Conservation (phyloP, 2,329 filamentous ascomycete genomes). For the Chalaropsis thielavioides region DNA sequence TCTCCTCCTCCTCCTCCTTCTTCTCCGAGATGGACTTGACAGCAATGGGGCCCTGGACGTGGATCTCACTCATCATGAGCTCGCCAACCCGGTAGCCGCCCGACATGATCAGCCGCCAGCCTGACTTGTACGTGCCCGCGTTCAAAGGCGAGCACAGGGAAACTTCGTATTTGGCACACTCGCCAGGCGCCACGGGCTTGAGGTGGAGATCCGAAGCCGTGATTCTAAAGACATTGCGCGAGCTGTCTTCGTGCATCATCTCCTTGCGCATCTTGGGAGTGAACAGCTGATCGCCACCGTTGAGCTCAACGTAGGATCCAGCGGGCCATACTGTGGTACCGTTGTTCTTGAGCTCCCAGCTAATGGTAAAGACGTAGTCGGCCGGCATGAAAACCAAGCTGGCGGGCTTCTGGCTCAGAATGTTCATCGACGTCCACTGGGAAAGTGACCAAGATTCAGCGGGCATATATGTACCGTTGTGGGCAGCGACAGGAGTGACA, state of each 20-base stretch:
- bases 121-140: conserved; percentile 53
- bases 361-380: conserved; percentile 59
- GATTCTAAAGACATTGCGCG: not conserved
- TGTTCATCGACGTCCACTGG: not conserved
- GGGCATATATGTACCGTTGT: not conserved
- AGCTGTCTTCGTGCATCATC: conserved; percentile 27
- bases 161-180: conserved; percentile 69
- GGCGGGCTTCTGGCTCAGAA: not conserved
- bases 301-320: conserved; percentile 79
- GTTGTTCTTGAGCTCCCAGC: conserved; percentile 80
- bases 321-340: conserved; percentile 69
- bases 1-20: no score
- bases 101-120: conserved; percentile 82
- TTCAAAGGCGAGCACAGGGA: conserved; percentile 66
- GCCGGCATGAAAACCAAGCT: conserved; percentile 34
- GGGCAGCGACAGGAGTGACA: not conserved
- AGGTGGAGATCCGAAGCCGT: conserved; percentile 38
- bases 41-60: conserved; percentile 37
- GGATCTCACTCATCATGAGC: conserved; percentile 87
- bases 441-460: not conserved
- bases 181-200: conserved; percentile 53
- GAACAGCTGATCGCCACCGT: conserved; percentile 94
- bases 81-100: conserved; percentile 78
- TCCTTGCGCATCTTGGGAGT: conserved; percentile 23
- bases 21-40: conserved; percentile 20